Percentiles rank a stretch among this genome's conserved stretches.
phyloP scores from a whole-genome alignment of 192 early-diverging fungal genomes.

The Diversispora eburnea region DNA sequence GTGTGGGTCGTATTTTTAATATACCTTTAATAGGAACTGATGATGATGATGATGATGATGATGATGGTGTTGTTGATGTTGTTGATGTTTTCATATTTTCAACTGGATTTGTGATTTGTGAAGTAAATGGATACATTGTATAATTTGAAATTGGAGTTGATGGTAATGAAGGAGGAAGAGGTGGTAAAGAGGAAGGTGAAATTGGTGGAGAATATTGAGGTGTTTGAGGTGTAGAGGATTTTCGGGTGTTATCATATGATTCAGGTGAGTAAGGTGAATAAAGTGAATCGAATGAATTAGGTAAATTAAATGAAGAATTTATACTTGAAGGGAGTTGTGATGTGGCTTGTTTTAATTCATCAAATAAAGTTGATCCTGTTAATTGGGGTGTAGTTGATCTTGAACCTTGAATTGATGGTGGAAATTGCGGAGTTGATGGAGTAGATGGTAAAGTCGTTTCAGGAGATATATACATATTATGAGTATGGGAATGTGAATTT shows the following conservation, averaged over 20 bases:
- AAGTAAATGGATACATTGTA: background rate
- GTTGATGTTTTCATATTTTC: background rate
- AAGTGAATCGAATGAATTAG: background rate
- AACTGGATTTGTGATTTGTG: background rate
- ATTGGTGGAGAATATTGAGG: background rate
- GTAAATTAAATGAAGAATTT: background rate
- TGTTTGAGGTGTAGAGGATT: background rate
- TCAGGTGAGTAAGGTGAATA: background rate
- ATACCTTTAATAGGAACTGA: no score
- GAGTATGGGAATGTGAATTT: background rate
- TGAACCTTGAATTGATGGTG: background rate
- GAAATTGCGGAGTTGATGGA: background rate
- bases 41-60: no score
- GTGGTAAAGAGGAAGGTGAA: constrained; percentile 9
- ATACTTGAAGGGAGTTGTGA: background rate
- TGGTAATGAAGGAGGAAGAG: background rate
- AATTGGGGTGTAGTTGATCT: background rate
- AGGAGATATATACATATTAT: background rate
- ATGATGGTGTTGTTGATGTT: background rate
- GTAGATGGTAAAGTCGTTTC: background rate
- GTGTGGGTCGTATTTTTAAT: no score
- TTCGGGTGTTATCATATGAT: background rate
- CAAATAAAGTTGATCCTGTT: background rate
- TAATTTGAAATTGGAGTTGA: background rate
- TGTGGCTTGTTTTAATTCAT: background rate